Conservation (phyloP, 2,329 filamentous ascomycete species). For the Lachnellula occidentalis region DNA sequence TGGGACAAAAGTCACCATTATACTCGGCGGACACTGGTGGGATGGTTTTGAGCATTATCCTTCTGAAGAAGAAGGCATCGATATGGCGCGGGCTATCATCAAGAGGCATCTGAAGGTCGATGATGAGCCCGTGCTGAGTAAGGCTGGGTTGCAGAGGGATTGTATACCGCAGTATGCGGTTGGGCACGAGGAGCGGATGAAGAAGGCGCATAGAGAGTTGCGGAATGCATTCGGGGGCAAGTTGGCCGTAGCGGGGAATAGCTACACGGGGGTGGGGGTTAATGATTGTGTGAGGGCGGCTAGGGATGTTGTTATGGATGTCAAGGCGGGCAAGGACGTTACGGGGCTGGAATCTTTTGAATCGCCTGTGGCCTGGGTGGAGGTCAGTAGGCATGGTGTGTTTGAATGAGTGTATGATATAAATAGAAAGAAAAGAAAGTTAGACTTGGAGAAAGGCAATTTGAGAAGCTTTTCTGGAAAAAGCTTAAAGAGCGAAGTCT, state of each 20-base stretch:
- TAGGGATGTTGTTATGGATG: slow-evolving; percentile 44
- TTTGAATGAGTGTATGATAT: background rate
- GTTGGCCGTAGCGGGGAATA: slow-evolving; percentile 41
- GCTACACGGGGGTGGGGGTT: slow-evolving; percentile 42
- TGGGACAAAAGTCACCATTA: slow-evolving; percentile 86
- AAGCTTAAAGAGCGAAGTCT: background rate
- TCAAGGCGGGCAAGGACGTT: slow-evolving; percentile 30
- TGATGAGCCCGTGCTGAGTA: slow-evolving; percentile 53
- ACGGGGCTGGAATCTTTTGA: slow-evolving; percentile 36
- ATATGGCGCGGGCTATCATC: slow-evolving; percentile 65
- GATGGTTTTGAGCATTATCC: slow-evolving; percentile 57
- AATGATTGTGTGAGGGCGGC: slow-evolving; percentile 52
- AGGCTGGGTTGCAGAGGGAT: slow-evolving; percentile 56
- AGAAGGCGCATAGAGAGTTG: slow-evolving; percentile 27
- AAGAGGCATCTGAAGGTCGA: slow-evolving; percentile 68
- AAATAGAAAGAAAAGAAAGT: background rate
- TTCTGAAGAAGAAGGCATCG: slow-evolving; percentile 56
- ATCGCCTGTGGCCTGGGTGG: background rate
- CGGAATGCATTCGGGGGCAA: slow-evolving; percentile 28
- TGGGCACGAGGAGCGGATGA: slow-evolving; percentile 50
- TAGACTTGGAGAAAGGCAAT: background rate
- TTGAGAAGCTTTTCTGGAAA: background rate
- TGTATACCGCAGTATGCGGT: slow-evolving; percentile 90
- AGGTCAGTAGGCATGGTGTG: background rate
- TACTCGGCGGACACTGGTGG: slow-evolving; percentile 94